These are phyloP conservation scores for Oryza punctata DNA, from an alignment of 176 grass and related monocot species.

Conservation along the genomic window DNA sequence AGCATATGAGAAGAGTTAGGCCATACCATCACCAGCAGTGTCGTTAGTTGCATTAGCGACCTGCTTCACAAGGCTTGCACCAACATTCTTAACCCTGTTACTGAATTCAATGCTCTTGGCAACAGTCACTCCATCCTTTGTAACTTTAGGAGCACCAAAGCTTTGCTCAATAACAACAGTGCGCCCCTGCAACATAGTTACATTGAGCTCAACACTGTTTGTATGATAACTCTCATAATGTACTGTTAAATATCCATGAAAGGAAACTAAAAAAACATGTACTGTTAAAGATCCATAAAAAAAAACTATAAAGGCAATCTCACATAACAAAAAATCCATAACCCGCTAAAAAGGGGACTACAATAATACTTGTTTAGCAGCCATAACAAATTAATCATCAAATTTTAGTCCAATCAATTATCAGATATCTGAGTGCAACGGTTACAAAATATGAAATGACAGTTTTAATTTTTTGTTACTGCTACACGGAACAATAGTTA, in stretches of 20 bases:
- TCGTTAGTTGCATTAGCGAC: conserved; percentile 80
- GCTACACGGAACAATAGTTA: neutral
- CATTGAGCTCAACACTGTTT: neutral
- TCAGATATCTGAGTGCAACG: no score
- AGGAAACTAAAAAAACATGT: neutral
- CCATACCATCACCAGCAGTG: conserved; percentile 74
- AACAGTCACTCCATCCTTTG: conserved; percentile 81
- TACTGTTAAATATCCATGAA: neutral
- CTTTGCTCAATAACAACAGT: conserved; percentile 83
- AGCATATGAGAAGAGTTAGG: neutral
- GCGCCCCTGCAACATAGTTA: conserved; percentile 53
- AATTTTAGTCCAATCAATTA: no score
- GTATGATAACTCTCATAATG: neutral
- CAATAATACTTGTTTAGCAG: neutral
- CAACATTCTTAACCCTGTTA: conserved; percentile 71
- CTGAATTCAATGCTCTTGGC: conserved; percentile 84
- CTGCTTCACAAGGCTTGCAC: conserved; percentile 86
- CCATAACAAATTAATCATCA: no score
- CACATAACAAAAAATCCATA: neutral
- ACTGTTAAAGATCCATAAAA: neutral
- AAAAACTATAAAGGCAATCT: neutral
- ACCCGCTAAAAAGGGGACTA: neutral
- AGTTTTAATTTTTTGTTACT: neutral
- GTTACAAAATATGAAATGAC: no score
- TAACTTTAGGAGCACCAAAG: conserved; percentile 81